Conservation (phyloP, 2,329 filamentous ascomycete species). For the Xylariaceae sp. region DNA sequence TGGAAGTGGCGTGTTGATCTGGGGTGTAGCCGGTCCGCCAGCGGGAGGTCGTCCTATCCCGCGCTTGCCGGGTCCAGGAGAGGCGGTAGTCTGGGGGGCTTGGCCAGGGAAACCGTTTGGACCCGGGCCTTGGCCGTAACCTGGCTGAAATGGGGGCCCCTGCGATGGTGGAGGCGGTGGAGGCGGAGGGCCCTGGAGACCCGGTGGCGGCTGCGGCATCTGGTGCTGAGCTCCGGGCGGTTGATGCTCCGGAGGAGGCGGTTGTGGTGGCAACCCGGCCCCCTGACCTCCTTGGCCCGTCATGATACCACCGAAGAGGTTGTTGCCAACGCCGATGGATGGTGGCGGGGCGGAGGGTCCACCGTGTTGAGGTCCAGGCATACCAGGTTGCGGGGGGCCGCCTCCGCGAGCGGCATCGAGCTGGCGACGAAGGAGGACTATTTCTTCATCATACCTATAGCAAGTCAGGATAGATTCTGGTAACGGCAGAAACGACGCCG, state of each 20-base stretch:
- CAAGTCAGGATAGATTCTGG: slow-evolving; percentile 5
- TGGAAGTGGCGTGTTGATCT: slow-evolving; percentile 82
- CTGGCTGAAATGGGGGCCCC: slow-evolving; percentile 68
- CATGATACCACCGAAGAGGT: slow-evolving; percentile 95
- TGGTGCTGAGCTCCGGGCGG: slow-evolving; percentile 49
- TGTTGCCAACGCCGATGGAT: slow-evolving; percentile 84
- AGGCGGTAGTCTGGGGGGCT: slow-evolving; percentile 78
- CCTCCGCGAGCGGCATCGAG: slow-evolving; percentile 70
- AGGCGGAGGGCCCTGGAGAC: slow-evolving; percentile 54
- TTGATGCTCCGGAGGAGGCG: slow-evolving; percentile 59
- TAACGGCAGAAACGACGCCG: not conserved
- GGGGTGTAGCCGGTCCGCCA: slow-evolving; percentile 76
- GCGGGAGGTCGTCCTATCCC: slow-evolving; percentile 62
- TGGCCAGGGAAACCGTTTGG: slow-evolving; percentile 74
- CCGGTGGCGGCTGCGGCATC: slow-evolving; percentile 73
- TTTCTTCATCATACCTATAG: slow-evolving; percentile 86
- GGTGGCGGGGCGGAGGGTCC: slow-evolving; percentile 78
- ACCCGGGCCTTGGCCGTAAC: slow-evolving; percentile 55
- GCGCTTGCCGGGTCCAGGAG: slow-evolving; percentile 74
- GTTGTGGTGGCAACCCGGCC: slow-evolving; percentile 74
- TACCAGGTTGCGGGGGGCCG: slow-evolving; percentile 48
- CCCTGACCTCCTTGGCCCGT: slow-evolving; percentile 77
- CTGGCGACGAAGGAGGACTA: slow-evolving; percentile 79
- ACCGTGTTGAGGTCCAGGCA: slow-evolving; percentile 68
- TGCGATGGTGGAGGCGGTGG: slow-evolving; percentile 59